Percentiles rank a stretch among this genome's conserved stretches.
These are phyloP conservation scores for Mycena metata DNA, from an alignment of 768 basidiomycete species.

Conservation along the genomic window DNA sequence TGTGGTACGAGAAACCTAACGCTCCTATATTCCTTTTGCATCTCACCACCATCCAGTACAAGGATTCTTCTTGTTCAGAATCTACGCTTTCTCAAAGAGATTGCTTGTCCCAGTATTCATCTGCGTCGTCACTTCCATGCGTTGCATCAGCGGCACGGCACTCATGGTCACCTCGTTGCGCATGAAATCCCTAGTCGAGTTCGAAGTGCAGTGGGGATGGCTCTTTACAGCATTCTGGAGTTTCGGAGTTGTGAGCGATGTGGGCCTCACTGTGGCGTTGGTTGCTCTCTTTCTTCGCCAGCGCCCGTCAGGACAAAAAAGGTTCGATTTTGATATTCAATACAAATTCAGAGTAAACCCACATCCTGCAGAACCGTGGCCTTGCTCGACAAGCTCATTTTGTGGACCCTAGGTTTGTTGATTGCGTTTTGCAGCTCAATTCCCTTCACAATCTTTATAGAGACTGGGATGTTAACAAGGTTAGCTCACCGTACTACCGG, in stretches of 20 bases:
- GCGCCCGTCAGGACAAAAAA: not conserved
- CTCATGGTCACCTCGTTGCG: not conserved
- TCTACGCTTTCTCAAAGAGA: not conserved
- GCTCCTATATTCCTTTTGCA: not conserved
- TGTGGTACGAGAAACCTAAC: not conserved
- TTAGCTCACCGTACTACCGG: not conserved
- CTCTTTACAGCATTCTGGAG: not conserved
- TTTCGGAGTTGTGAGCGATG: not conserved
- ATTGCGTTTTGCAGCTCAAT: not conserved
- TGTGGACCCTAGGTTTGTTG: constrained; percentile 8
- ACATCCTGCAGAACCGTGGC: not conserved
- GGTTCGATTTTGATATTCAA: not conserved
- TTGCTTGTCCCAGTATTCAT: not conserved
- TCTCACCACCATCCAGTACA: constrained; percentile 2
- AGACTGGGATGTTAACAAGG: constrained; percentile 21
- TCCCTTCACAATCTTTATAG: not conserved
- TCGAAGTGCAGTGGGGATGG: not conserved
- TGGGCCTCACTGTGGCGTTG: not conserved
- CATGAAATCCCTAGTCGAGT: not conserved
- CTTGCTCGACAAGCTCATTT: constrained; percentile 16
- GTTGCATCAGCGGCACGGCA: not conserved
- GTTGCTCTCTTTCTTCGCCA: not conserved
- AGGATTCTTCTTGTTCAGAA: constrained; percentile 5
- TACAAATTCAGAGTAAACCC: not conserved
- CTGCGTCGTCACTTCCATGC: not conserved